Evolutionary conservation across 805 yeast species (phyloP).

Genomic region (Grigorovia yakushimaensis): DNA sequence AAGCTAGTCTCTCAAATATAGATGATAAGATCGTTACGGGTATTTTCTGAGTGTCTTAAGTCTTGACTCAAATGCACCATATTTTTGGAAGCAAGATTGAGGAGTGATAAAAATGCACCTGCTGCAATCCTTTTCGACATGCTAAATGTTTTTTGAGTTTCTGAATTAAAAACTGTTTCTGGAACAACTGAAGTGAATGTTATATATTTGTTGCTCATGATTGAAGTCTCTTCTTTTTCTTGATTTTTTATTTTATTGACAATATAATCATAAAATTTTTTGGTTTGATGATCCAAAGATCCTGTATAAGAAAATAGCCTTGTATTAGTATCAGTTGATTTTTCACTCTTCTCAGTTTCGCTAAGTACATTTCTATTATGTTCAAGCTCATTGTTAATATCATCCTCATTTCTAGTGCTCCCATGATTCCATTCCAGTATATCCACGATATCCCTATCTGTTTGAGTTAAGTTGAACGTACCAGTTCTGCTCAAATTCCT

Average conservation of each 20-base stretch:
- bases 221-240: conserved; percentile 2
- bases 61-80: conserved; percentile 5
- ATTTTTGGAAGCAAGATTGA: conserved; percentile 22
- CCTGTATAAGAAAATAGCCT: neutral
- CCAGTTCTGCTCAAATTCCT: conserved; percentile 13
- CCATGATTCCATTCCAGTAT: neutral
- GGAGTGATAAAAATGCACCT: conserved; percentile 23
- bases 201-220: conserved; percentile 8
- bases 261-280: conserved; percentile 23
- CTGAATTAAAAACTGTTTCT: conserved; percentile 8
- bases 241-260: conserved; percentile 14
- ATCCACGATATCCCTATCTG: conserved; percentile 4
- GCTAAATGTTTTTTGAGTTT: neutral
- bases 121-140: conserved; percentile 22
- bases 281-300: conserved; percentile 12
- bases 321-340: neutral
- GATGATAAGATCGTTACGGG: neutral
- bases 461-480: conserved; percentile 10
- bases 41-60: neutral
- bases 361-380: too few species aligned
- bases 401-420: neutral
- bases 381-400: neutral
- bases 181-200: conserved; percentile 25
- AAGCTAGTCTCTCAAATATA: neutral
- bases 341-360: neutral